Percentiles rank a stretch among this genome's conserved stretches.
Conservation (phyloP, 768 basidiomycete species). For the Leucocoprinus sp. region DNA sequence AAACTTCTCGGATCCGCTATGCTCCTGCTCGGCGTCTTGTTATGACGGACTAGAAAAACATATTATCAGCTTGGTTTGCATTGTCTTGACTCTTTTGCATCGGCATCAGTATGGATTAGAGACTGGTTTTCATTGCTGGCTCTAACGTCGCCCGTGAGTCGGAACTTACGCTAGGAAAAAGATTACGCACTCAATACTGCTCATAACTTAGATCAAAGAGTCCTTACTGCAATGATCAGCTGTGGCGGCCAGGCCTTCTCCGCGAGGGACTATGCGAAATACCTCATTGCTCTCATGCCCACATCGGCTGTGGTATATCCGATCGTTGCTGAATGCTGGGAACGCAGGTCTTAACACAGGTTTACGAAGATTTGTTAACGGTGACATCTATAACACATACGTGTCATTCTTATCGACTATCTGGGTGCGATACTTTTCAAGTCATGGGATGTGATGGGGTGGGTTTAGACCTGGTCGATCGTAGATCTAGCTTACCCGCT, state of each 20-base stretch:
- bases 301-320: conserved; percentile 71
- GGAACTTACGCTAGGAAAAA: conserved; percentile 2
- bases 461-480: not conserved
- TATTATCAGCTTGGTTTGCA: conserved; percentile 41
- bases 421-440: not conserved
- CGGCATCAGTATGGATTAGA: conserved; percentile 53
- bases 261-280: conserved; percentile 28
- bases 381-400: conserved; percentile 45
- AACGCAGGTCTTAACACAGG: conserved; percentile 39
- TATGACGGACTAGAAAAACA: conserved; percentile 44
- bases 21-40: conserved; percentile 50
- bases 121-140: conserved; percentile 28
- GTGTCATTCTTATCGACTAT: conserved; percentile 16
- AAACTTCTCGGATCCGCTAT: conserved; percentile 56
- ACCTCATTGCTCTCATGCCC: no score
- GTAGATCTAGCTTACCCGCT: not conserved
- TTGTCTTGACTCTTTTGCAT: conserved; percentile 43
- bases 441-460: no score
- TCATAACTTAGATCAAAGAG: conserved; percentile 48
- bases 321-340: conserved; percentile 51
- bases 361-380: conserved; percentile 54
- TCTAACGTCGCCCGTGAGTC: no score
- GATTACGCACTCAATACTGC: conserved; percentile 35
- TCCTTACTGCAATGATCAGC: conserved; percentile 62
- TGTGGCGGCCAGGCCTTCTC: conserved; percentile 40